Conservation (phyloP, 2,329 filamentous ascomycete species). For the Microcera coccophila region DNA sequence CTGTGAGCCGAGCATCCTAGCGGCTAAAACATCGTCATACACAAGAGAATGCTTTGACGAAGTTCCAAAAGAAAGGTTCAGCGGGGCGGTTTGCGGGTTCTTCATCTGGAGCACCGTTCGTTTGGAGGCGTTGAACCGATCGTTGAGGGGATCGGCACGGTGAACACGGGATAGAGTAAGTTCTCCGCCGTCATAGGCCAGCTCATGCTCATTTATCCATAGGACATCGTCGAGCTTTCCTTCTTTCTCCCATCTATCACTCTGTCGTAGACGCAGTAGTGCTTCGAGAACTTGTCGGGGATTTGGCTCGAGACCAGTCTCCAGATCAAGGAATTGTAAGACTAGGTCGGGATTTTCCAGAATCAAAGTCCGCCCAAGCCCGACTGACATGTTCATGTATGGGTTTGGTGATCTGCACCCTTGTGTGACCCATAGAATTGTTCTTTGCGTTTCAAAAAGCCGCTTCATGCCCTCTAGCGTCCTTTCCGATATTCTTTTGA, state of each 20-base stretch:
- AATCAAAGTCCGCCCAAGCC: constrained; percentile 6
- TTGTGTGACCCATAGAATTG: constrained; percentile 5
- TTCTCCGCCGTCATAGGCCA: not conserved
- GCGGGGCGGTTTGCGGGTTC: not conserved
- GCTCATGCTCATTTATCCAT: constrained; percentile 1
- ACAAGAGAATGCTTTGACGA: not conserved
- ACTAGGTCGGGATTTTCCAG: constrained; percentile 6
- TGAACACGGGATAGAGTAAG: not conserved
- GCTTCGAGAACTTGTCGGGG: constrained; percentile 1
- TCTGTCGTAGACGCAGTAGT: not conserved
- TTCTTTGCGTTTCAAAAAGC: constrained; percentile 1
- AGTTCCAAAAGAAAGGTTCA: not conserved
- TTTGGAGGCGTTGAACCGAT: constrained; percentile 1
- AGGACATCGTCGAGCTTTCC: constrained; percentile 1
- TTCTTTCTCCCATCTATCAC: not conserved
- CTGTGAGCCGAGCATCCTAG: not conserved
- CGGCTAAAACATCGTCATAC: not conserved
- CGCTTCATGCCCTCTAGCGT: constrained; percentile 4
- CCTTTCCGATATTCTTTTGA: constrained; percentile 1
- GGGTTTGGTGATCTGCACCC: constrained; percentile 4
- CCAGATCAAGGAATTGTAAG: constrained; percentile 7
- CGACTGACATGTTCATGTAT: constrained; percentile 7
- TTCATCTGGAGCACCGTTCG: not conserved
- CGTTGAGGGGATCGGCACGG: not conserved
- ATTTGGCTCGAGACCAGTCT: not conserved